Conservation (phyloP, 1,139 yeast genomes). For the Magnusiomyces tetraspermus region DNA sequence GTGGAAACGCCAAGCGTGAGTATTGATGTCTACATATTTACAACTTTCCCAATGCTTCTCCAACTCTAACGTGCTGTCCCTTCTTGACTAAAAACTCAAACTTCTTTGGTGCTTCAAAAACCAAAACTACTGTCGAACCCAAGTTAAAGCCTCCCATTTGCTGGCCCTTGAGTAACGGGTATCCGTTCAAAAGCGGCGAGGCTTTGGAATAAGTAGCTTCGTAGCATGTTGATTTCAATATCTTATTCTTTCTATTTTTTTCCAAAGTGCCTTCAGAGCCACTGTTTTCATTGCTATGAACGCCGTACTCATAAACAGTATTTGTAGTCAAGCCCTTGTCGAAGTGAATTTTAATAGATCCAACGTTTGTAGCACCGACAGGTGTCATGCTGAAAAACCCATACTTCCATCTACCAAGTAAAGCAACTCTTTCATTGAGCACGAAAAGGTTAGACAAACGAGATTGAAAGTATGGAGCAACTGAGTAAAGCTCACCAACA, state of each 20-base stretch:
- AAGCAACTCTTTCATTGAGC: conserved; percentile 88
- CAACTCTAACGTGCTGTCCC: conserved; percentile 78
- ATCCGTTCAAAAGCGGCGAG: conserved; percentile 71
- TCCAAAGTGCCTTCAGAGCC: conserved; percentile 8
- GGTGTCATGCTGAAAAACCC: conserved; percentile 99
- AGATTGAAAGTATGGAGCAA: conserved; percentile 91
- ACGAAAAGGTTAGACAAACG: conserved; percentile 81
- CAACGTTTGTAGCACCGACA: conserved; percentile 98
- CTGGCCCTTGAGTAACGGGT: conserved; percentile 82
- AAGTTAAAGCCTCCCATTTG: conserved; percentile 96
- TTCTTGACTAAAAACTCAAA: conserved; percentile 61
- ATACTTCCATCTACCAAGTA: conserved; percentile 91
- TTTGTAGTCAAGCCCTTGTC: conserved; percentile 88
- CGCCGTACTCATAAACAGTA: conserved; percentile 43
- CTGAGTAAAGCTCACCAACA: conserved; percentile 91
- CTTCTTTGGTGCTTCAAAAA: conserved; percentile 83
- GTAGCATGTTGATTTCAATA: conserved; percentile 72
- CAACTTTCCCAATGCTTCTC: conserved; percentile 60
- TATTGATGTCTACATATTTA: neutral
- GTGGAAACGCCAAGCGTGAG: neutral
- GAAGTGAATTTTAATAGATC: conserved; percentile 83
- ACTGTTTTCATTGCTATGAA: neutral
- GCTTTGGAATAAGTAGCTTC: conserved; percentile 90
- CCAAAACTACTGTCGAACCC: conserved; percentile 91
- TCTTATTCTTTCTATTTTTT: conserved; percentile 23